These are phyloP conservation scores for Vitis hybrid DNA, from an alignment of 177 flowering plant species.

Conservation along the genomic window DNA sequence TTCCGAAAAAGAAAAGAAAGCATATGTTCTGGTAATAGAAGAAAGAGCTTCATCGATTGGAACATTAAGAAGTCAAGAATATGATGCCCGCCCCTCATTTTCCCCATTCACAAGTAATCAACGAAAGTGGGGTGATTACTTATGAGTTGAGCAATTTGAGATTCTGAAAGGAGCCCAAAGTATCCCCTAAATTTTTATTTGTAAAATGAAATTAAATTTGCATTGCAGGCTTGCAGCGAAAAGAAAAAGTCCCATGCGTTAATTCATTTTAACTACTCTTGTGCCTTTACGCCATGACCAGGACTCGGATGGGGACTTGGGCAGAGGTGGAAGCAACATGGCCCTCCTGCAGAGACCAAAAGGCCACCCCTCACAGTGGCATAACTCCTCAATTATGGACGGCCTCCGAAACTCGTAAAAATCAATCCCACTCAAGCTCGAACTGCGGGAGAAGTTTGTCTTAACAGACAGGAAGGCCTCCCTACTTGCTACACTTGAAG, in stretches of 20 bases:
- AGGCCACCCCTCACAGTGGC: conserved; percentile 86
- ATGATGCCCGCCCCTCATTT: too few species aligned
- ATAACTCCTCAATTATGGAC: conserved; percentile 49
- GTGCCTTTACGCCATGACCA: conserved; percentile 69
- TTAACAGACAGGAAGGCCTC: conserved; percentile 50
- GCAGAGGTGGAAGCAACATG: conserved; percentile 78
- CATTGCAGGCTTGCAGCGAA: too few species aligned
- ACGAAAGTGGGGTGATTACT: too few species aligned
- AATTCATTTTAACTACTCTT: conserved; percentile 13
- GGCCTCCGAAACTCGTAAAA: conserved; percentile 27
- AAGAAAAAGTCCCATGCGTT: background rate
- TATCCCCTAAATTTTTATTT: background rate
- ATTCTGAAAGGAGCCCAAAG: too few species aligned
- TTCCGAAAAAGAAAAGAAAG: too few species aligned
- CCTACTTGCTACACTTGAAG: conserved; percentile 33
- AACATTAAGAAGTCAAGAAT: too few species aligned
- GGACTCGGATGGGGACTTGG: conserved; percentile 78
- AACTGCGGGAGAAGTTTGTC: conserved; percentile 45
- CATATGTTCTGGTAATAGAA: too few species aligned
- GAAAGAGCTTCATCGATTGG: too few species aligned
- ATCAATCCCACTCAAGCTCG: conserved; percentile 42
- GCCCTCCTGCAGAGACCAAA: conserved; percentile 72
- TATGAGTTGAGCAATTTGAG: too few species aligned
- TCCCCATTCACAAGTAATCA: too few species aligned
- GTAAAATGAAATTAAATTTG: background rate